Percentiles rank a stretch among this genome's conserved stretches.
Evolutionary conservation across 805 yeast genomes (phyloP).

Genomic region (Candida nonsorbophila): DNA sequence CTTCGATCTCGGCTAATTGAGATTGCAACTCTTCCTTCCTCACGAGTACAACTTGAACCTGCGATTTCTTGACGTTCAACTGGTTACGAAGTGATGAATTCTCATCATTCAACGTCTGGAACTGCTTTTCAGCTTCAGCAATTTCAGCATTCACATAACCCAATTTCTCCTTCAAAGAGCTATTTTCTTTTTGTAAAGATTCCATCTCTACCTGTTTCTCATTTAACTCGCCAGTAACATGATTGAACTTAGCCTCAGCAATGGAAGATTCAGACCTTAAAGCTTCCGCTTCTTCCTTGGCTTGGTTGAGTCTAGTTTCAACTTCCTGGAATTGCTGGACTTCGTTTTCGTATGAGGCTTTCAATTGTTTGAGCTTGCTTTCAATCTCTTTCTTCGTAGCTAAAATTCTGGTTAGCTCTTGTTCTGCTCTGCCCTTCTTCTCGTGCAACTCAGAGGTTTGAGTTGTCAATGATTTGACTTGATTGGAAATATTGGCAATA

Average conservation of each 20-base stretch:
- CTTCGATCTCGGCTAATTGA: slow-evolving; percentile 21
- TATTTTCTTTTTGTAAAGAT: slow-evolving; percentile 63
- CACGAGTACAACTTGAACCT: slow-evolving; percentile 58
- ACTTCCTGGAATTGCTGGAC: slow-evolving; percentile 69
- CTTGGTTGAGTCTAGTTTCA: slow-evolving; percentile 53
- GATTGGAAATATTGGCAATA: slow-evolving; percentile 81
- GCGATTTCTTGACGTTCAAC: slow-evolving; percentile 62
- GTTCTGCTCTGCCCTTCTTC: slow-evolving; percentile 69
- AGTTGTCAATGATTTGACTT: slow-evolving; percentile 68
- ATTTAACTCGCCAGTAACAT: slow-evolving; percentile 60
- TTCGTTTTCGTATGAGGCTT: slow-evolving; percentile 73
- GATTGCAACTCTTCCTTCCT: slow-evolving; percentile 35
- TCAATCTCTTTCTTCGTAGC: slow-evolving; percentile 68
- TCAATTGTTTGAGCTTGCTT: slow-evolving; percentile 58
- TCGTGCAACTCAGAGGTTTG: slow-evolving; percentile 70
- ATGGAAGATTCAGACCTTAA: slow-evolving; percentile 68
- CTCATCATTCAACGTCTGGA: slow-evolving; percentile 48
- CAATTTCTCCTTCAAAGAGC: slow-evolving; percentile 61
- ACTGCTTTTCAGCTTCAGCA: slow-evolving; percentile 50
- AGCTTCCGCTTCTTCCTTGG: slow-evolving; percentile 63
- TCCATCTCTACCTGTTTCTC: slow-evolving; percentile 57
- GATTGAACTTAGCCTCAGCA: slow-evolving; percentile 73
- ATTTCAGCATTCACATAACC: slow-evolving; percentile 64
- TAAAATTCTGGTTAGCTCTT: slow-evolving; percentile 66
- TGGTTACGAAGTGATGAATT: slow-evolving; percentile 59